Evolutionary conservation across 176 grass and related monocot species (phyloP).

Genomic region (Triticum turgidum): DNA sequence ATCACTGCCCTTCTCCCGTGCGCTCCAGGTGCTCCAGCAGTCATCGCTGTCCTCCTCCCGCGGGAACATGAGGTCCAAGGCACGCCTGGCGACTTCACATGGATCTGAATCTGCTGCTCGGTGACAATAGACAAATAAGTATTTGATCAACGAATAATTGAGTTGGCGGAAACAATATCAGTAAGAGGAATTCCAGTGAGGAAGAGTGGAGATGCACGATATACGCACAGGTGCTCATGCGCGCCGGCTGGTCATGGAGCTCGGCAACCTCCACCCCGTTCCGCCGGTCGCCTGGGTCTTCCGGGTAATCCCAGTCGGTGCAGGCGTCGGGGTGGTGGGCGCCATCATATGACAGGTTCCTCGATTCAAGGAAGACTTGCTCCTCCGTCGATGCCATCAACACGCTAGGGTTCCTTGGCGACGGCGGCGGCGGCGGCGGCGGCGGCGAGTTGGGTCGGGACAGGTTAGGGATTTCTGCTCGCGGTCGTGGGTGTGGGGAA

Average conservation of each 20-base stretch:
- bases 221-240: neutral
- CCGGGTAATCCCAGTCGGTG: neutral
- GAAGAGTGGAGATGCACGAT: neutral
- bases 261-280: neutral
- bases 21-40: neutral
- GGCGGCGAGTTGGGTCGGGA: too few relatives aligned
- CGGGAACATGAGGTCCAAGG: constrained; percentile 7
- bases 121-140: neutral
- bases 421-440: neutral
- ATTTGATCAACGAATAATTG: neutral
- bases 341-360: neutral
- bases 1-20: neutral
- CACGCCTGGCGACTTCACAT: neutral
- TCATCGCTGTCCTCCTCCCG: neutral
- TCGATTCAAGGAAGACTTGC: neutral
- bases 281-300: neutral
- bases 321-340: neutral
- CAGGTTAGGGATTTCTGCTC: too few relatives aligned
- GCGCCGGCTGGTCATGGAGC: neutral
- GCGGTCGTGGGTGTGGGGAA: too few relatives aligned
- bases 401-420: neutral
- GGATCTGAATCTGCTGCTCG: neutral
- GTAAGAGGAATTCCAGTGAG: neutral
- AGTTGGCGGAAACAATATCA: neutral
- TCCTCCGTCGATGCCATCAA: neutral